Conservation (phyloP, 208 protist genomes). For the Novymonas esmeraldas region DNA sequence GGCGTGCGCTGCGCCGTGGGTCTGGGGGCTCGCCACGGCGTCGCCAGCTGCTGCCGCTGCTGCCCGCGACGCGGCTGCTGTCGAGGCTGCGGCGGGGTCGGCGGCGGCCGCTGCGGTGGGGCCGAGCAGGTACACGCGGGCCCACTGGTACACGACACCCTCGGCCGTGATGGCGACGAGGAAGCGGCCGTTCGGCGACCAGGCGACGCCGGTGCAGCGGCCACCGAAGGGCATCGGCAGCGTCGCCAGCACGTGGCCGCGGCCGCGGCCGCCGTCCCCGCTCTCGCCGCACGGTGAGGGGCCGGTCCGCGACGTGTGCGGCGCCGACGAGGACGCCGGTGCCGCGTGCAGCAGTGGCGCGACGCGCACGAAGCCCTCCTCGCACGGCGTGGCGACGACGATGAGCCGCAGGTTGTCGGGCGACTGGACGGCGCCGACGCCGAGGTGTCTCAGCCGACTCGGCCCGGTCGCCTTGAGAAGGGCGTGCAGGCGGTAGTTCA, state of each 20-base stretch:
- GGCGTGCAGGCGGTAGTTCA: conserved; percentile 40
- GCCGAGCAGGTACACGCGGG: conserved; percentile 48
- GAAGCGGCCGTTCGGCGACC: conserved; percentile 58
- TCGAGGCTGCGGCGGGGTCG: background rate
- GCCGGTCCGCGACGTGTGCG: background rate
- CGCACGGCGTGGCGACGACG: conserved; percentile 51
- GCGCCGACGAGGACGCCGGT: background rate
- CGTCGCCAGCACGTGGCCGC: conserved; percentile 41
- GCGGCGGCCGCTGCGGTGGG: background rate
- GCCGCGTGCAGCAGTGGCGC: conserved; percentile 10
- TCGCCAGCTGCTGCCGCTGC: background rate
- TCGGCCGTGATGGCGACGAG: conserved; percentile 56
- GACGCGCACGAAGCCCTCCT: conserved; percentile 68
- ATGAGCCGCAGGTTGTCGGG: conserved; percentile 45
- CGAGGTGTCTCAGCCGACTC: conserved; percentile 55
- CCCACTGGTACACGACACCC: conserved; percentile 66
- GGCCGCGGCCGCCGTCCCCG: conserved; percentile 2
- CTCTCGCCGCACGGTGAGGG: background rate
- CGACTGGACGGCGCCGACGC: conserved; percentile 44
- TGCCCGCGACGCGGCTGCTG: background rate
- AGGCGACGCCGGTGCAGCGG: conserved; percentile 49
- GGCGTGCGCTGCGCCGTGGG: background rate
- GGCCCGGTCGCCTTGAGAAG: conserved; percentile 42
- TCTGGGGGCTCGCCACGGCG: background rate
- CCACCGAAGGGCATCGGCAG: conserved; percentile 60